Evolutionary conservation across 257 asterid genomes (phyloP).

Genomic region (Osmanthus fragrans): DNA sequence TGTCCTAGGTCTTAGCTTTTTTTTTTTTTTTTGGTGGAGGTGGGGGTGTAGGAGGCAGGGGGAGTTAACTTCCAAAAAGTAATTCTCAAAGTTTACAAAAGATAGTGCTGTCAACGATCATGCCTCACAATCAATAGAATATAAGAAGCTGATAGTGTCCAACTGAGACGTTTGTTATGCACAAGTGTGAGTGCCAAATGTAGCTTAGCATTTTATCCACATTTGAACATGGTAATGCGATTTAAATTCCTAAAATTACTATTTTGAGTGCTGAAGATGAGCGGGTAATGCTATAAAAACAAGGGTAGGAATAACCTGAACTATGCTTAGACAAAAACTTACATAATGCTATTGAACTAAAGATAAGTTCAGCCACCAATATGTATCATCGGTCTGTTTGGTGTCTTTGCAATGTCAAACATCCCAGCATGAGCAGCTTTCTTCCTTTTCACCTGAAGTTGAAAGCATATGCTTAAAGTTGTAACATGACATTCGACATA

Average conservation of each 20-base stretch:
- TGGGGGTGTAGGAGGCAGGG: no score
- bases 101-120: background rate
- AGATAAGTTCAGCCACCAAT: slow-evolving; percentile 70
- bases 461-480: slow-evolving; percentile 20
- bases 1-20: background rate
- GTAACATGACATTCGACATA: slow-evolving; percentile 4
- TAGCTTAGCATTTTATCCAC: slow-evolving; percentile 11
- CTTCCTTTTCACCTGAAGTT: slow-evolving; percentile 77
- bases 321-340: slow-evolving; percentile 13
- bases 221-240: slow-evolving; percentile 7
- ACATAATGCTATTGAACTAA: slow-evolving; percentile 15
- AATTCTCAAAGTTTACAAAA: background rate
- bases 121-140: background rate
- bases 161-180: background rate
- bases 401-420: slow-evolving; percentile 89
- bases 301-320: slow-evolving; percentile 5
- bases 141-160: background rate
- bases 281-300: background rate
- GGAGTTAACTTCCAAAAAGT: background rate
- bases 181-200: background rate
- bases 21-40: no score
- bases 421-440: slow-evolving; percentile 97
- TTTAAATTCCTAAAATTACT: background rate
- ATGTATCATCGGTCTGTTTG: slow-evolving; percentile 96
- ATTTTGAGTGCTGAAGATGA: background rate